Percentiles rank a stretch among this genome's conserved stretches.
Evolutionary conservation across 129 eudicot species (phyloP).

Genomic region (Chrysanthemum seticuspe): DNA sequence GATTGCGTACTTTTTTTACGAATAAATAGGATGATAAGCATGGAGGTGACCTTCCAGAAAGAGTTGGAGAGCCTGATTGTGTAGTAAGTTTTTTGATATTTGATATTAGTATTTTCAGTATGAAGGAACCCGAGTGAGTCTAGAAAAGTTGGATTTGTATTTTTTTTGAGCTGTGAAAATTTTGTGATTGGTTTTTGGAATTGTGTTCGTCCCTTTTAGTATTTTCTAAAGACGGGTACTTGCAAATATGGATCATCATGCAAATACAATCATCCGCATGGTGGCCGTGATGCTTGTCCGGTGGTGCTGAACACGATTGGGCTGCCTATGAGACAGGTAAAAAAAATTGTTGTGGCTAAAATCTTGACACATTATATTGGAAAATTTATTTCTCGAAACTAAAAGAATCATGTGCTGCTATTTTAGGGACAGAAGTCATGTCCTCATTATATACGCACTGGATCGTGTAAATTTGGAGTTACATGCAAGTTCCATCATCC

Average conservation of each 20-base stretch:
- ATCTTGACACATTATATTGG: neutral
- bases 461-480: slow-evolving; percentile 69
- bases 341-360: slow-evolving; percentile 13
- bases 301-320: slow-evolving; percentile 49
- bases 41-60: slow-evolving; percentile 50
- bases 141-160: neutral
- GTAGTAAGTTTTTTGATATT: slow-evolving; percentile 44
- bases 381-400: neutral
- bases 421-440: slow-evolving; percentile 70
- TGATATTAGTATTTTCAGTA: neutral
- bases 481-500: slow-evolving; percentile 82
- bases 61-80: slow-evolving; percentile 85
- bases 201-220: slow-evolving; percentile 39
- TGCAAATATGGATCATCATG: slow-evolving; percentile 81
- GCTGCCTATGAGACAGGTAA: slow-evolving; percentile 76
- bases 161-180: neutral
- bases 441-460: slow-evolving; percentile 60
- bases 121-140: no score
- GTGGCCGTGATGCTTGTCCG: slow-evolving; percentile 43
- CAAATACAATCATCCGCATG: slow-evolving; percentile 76
- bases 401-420: neutral
- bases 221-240: slow-evolving; percentile 70
- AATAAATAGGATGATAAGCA: slow-evolving; percentile 31
- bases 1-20: no score
- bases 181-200: neutral